Base-by-base conservation (phyloP, 2,329 filamentous ascomycete species). In the Fusarium sp. region DNA sequence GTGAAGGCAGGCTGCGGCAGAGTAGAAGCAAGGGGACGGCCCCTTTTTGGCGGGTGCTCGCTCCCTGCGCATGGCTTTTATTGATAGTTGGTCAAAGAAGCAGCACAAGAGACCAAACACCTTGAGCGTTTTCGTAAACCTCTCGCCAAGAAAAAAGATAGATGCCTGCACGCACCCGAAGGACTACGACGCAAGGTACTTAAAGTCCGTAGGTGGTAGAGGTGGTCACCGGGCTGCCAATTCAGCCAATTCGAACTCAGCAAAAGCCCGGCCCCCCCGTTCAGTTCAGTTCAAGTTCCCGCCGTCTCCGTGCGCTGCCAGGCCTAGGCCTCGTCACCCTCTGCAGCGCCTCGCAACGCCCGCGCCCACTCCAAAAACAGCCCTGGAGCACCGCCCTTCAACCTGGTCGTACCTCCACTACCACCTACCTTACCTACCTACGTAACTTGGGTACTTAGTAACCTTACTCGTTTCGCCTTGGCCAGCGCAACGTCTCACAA, bases 381-480 rank as follows among this genome's bases (percentile, higher is more conserved):
- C 63, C 22, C 45, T 29, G 42, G 42, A 45, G 40, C 40, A 65
- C 71, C 56, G 67, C 69, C 62, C 67, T 64, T 60, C 57, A 72
- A 74, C 71, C 72, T 74, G 68, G 71, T 74, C 71, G 29, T 47
- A 47, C 42, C 42, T 47, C 42, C 42, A 47, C 42, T 47, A 47
- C 42, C 42, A 47, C 42, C 42, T 52, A 27, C 47, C 47, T 18
- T 52, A 29, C 47, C 47, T 47, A 27, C 45, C 45, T 52, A 29
- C 47, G 25, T 47, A 47, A 47, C 42, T 47, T 47, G 42, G 42
- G 74, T 50, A 50, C 25, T 50, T 50, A 50, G 38, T 71, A 63
- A 59, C 56, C 70, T 65, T 78, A 69, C 68, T 73, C 72, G 78
- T 79, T 79, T 80, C 75, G 78, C 74, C 79, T 75, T 75, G 73